These are phyloP conservation scores for Trichomonas vaginalis DNA, from an alignment of 208 protist species.

Conservation along the genomic window DNA sequence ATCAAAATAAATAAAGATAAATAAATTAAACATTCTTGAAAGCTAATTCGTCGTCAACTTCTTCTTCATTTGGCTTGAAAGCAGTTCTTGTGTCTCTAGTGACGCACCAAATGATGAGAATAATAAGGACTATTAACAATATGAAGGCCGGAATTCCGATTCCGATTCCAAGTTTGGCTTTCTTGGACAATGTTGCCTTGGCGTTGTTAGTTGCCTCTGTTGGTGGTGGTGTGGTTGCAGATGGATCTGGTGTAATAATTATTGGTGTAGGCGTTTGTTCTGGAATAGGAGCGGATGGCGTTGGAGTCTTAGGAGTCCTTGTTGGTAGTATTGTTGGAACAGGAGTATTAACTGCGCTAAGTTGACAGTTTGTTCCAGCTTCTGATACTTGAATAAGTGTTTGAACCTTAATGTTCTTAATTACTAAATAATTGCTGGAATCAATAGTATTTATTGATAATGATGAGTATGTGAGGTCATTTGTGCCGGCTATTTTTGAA, in stretches of 20 bases:
- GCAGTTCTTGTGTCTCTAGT: not conserved
- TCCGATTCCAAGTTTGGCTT: not conserved
- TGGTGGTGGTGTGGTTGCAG: not conserved
- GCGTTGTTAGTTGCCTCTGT: not conserved
- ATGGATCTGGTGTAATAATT: too few species aligned
- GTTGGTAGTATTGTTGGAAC: not conserved
- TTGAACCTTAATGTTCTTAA: too few species aligned
- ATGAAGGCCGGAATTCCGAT: not conserved
- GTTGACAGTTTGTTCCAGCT: not conserved
- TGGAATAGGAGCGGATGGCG: not conserved
- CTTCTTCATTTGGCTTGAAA: not conserved
- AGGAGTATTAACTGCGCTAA: not conserved
- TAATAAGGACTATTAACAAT: not conserved
- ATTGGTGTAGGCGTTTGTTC: not conserved
- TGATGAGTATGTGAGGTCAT: too few species aligned
- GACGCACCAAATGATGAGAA: not conserved
- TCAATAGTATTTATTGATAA: too few species aligned
- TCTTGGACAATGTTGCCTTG: not conserved
- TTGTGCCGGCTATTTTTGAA: too few species aligned
- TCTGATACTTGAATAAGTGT: too few species aligned
- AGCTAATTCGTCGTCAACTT: not conserved
- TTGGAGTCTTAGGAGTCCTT: not conserved
- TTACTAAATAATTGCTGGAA: too few species aligned
- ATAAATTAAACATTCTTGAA: not conserved
- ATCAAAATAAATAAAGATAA: not conserved